Conservation (phyloP, 108 stramenopile genomes). For the Cyclotella sp. region DNA sequence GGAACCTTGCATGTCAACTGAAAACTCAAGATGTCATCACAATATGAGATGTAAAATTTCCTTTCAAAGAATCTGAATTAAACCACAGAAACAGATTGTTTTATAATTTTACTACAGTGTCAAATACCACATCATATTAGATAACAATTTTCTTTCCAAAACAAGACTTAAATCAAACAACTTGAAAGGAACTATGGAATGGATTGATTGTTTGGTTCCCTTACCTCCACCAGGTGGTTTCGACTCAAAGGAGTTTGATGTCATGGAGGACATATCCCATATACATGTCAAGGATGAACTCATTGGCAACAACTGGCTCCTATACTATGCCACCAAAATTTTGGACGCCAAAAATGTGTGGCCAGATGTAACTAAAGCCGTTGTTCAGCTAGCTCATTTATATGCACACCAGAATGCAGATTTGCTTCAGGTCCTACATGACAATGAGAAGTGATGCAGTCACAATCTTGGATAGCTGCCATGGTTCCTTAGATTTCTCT, state of each 20-base stretch:
- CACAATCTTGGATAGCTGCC: no score
- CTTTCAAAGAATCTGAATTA: conserved; percentile 18
- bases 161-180: not conserved
- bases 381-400: conserved; percentile 21
- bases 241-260: not conserved
- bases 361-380: not conserved
- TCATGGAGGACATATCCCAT: not conserved
- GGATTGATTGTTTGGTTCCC: not conserved
- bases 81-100: not conserved
- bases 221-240: not conserved
- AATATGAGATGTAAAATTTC: conserved; percentile 6
- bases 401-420: conserved; percentile 20
- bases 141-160: conserved; percentile 14
- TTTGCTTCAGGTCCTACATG: conserved; percentile 15
- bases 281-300: not conserved
- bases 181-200: conserved; percentile 4
- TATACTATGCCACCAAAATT: not conserved
- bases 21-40: conserved; percentile 5
- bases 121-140: conserved; percentile 27
- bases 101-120: conserved; percentile 10
- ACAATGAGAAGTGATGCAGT: conserved; percentile 20
- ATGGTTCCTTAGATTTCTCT: no score
- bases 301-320: not conserved
- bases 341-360: not conserved
- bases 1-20: not conserved